Evolutionary conservation across 1,284 basidiomycete species (phyloP).

Genomic region (Trametes pubescens): DNA sequence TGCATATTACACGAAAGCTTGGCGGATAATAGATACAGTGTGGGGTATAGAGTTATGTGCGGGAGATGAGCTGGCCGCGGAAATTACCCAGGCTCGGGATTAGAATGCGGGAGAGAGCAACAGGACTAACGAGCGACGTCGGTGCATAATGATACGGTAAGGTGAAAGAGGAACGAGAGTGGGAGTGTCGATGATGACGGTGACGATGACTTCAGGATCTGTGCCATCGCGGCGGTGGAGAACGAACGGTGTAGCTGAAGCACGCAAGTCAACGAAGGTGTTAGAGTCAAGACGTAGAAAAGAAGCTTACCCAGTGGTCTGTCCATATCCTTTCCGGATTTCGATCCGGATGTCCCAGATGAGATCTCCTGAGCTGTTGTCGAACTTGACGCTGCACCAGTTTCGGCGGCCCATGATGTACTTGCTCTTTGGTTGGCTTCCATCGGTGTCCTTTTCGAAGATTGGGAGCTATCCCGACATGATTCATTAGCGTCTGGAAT

Average conservation of each 20-base stretch:
- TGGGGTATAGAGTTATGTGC: conserved; percentile 18
- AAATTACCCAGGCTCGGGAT: conserved; percentile 17
- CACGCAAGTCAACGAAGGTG: neutral
- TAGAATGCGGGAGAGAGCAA: conserved; percentile 14
- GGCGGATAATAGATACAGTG: conserved; percentile 32
- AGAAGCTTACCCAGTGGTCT: conserved; percentile 70
- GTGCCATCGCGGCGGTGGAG: conserved; percentile 61
- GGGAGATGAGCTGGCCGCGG: conserved; percentile 15
- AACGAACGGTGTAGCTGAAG: conserved; percentile 44
- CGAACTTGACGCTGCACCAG: conserved; percentile 84
- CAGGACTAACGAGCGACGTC: conserved; percentile 15
- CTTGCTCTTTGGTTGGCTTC: conserved; percentile 70
- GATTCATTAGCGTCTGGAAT: neutral
- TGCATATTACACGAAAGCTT: conserved; percentile 21
- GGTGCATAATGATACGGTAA: conserved; percentile 28
- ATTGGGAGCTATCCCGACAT: conserved; percentile 68
- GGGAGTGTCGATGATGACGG: neutral
- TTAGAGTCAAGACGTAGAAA: too few species aligned
- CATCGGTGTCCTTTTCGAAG: conserved; percentile 84
- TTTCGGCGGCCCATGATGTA: conserved; percentile 90
- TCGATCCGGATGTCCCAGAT: conserved; percentile 92
- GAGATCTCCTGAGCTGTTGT: conserved; percentile 68
- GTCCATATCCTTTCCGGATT: conserved; percentile 79
- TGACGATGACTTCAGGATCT: neutral
- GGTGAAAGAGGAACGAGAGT: conserved; percentile 3